Base-by-base conservation (phyloP, 1,139 yeast species). In the Sugiyamaella pinicola region DNA sequence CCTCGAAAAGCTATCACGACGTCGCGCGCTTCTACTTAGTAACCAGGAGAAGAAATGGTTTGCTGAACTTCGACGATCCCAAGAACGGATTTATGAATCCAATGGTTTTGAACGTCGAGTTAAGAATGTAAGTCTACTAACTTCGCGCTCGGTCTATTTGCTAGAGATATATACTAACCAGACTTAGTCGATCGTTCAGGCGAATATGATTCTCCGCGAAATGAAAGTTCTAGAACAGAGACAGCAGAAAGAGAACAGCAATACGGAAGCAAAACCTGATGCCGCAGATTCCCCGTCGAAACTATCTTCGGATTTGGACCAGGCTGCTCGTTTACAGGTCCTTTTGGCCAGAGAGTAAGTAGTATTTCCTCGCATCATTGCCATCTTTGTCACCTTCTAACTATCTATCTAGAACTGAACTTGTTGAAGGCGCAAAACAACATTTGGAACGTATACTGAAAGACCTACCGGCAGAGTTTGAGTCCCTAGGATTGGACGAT, bases 31-130 rank as follows among this genome's bases (percentile, higher is more conserved):
- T 12, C 70, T 74, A 1, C 60, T 78, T 29, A 71, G 75, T 47
- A 66, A 66, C 1, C 66, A 71, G 12, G 84, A 79, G 59, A 65
- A 68, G 55, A 65, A 62, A 31, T 79, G 82, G 81, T 71, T 74
- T 57, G 68, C 63, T 22, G 82, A 77, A 58, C 65, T 79, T 12
- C 69, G 68, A 46, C 64, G 69, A 10, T 56, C 66, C 29, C 60
- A 61, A 41, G 43, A 51, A 12, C 49, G 50, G n/a, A 51, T 63
- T 22, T 54, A 58, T 17, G 52, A 43, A 10, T 15, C 55, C 9
- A 39, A 49, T 22, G 67, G 67, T 1, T 51, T 63, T 28, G 66
- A 61, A n/a, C 46, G 51, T 12, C 59, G 66, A 2, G 54, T 57
- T 29, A 54, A 49, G 15, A 58, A 53, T 40, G 63, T 61, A 10